Base-by-base conservation (phyloP, 768 basidiomycete genomes). In the Auricularia cornea region DNA sequence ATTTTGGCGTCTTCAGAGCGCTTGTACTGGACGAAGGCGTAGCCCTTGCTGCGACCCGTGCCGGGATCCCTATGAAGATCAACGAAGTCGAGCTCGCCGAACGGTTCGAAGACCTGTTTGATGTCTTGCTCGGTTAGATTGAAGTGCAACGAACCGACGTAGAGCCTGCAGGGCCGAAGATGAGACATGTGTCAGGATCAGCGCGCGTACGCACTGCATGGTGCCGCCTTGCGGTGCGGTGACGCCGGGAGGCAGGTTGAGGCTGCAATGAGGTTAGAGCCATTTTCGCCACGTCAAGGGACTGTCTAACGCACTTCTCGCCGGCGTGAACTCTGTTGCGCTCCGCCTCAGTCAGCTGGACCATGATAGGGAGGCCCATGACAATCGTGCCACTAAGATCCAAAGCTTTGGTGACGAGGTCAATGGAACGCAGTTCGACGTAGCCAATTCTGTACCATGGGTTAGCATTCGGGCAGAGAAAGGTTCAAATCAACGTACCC, bases 51-150 rank as follows among this genome's bases (percentile, higher is more conserved):
- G 70, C 93, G 86, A 41, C 94, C 94, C 60, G 94, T 94, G 84
- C 86, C 86, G 3, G 92, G 90, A 74, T 98, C 94, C 73, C 90
- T 86, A 76, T 97, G 97, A 71, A 98, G 84, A 81, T 99, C 96
- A 73, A 99, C 94, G 78, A 95, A 95, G 77, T 96, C 96, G 68
- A 99, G 82, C 77, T 95, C 92, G 70, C 97, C 97, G 74, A 98
- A 99, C 11, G 96, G 94, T 73, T 97, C 94, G 75, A 99, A 99
- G 68, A 99, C 96, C 84, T 98, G 94, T 77, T 89, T 92, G 78
- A 99, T 90, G 80, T 99, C 96, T 69, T 92, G 88, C 78, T 97
- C 92, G 62, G 93, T 92, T 65, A 99, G 87, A 75, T 94, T 95
- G 81, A 96, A 97, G 76, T 98, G 93, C 56, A 99, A 79, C 65